Percentiles rank a stretch among this genome's conserved stretches.
Conservation (phyloP, 768 basidiomycete genomes). For the Zangia roseola region DNA sequence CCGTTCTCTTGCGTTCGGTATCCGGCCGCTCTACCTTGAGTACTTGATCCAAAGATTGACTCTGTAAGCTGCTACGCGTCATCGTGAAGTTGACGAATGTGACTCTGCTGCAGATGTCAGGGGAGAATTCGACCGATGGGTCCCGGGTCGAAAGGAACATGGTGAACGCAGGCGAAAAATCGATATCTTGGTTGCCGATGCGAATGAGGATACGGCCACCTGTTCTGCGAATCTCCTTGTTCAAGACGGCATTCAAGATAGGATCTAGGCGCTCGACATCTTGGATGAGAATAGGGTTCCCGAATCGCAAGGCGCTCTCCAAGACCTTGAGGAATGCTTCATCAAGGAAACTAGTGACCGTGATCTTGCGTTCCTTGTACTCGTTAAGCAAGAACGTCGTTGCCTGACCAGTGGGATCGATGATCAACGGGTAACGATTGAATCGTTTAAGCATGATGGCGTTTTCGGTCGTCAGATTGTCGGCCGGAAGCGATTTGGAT, state of each 20-base stretch:
- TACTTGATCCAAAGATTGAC: constrained; percentile 95
- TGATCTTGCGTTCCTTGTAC: constrained; percentile 95
- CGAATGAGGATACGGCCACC: constrained; percentile 97
- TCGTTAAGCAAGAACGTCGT: constrained; percentile 92
- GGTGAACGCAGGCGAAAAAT: constrained; percentile 99
- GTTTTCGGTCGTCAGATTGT: constrained; percentile 95
- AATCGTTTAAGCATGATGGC: constrained; percentile 99
- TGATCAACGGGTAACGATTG: constrained; percentile 95
- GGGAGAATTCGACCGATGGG: constrained; percentile 96
- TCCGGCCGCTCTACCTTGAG: constrained; percentile 97
- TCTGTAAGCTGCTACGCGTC: constrained; percentile 98
- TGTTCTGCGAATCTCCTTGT: constrained; percentile 93
- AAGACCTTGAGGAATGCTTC: constrained; percentile 98
- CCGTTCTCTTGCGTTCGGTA: constrained; percentile 91
- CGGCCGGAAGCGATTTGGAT: constrained; percentile 91
- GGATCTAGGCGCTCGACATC: constrained; percentile 98
- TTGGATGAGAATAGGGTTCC: constrained; percentile 95
- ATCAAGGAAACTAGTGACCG: constrained; percentile 97
- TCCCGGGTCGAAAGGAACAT: constrained; percentile 99
- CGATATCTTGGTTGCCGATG: constrained; percentile 96
- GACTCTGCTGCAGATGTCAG: constrained; percentile 97
- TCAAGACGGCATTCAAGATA: constrained; percentile 94
- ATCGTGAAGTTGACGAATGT: constrained; percentile 97
- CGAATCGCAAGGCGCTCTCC: constrained; percentile 98
- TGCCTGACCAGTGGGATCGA: constrained; percentile 98